A percentile compares a stretch with the other conserved stretches of the same genome.
phyloP scores from a whole-genome alignment of 768 basidiomycete species.

The Daedaleopsis sinensis region DNA sequence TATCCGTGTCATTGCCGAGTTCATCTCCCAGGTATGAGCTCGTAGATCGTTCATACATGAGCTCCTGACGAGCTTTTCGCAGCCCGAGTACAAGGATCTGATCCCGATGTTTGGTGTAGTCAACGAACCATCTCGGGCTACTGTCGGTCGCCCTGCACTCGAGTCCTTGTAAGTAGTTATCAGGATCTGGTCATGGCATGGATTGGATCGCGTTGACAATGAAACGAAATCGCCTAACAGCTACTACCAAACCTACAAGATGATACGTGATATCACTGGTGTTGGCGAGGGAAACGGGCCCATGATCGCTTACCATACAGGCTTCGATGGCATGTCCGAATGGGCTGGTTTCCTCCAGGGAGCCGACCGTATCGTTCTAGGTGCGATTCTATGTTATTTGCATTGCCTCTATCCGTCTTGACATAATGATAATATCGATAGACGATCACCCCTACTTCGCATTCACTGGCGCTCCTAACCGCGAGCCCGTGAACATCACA shows the following conservation, averaged over 20 bases:
- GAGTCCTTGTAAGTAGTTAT: slow-evolving; percentile 54
- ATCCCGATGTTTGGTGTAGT: slow-evolving; percentile 63
- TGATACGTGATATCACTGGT: slow-evolving; percentile 75
- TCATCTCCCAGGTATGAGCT: slow-evolving; percentile 63
- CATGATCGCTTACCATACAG: slow-evolving; percentile 53
- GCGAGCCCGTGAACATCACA: slow-evolving; percentile 37
- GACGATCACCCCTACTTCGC: slow-evolving; percentile 49
- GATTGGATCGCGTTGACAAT: slow-evolving; percentile 29
- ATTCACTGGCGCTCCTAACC: slow-evolving; percentile 33
- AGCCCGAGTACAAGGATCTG: slow-evolving; percentile 63
- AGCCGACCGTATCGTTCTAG: slow-evolving; percentile 46
- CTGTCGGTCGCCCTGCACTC: slow-evolving; percentile 56
- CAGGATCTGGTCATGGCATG: slow-evolving; percentile 28
- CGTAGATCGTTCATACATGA: not conserved
- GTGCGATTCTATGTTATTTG: slow-evolving; percentile 31
- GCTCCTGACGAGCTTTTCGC: not conserved
- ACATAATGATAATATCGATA: slow-evolving; percentile 2
- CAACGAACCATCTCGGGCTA: slow-evolving; percentile 56
- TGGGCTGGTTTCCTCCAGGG: slow-evolving; percentile 42
- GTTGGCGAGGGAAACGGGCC: slow-evolving; percentile 61
- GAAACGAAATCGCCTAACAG: slow-evolving; percentile 41
- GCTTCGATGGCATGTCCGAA: slow-evolving; percentile 50
- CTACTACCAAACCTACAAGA: slow-evolving; percentile 58
- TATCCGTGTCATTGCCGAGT: slow-evolving; percentile 74
- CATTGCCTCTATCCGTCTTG: not conserved